Conservation (phyloP, 768 basidiomycete species). For the Macrolepiota fuliginosa region DNA sequence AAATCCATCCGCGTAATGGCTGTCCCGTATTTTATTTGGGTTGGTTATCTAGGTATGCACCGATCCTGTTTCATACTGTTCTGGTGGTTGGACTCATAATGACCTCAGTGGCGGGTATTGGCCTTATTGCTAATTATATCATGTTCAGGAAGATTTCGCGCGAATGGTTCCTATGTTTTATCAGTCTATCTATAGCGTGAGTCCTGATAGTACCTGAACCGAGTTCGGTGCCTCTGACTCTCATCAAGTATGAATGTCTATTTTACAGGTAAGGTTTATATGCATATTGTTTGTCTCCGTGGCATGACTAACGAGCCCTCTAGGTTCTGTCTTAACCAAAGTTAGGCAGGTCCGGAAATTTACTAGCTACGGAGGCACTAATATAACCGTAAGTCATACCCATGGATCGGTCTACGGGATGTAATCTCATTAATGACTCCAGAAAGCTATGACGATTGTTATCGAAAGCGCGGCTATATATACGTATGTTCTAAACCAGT, state of each 20-base stretch:
- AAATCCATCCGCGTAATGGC: not conserved
- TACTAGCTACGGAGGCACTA: not conserved
- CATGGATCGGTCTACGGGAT: not conserved
- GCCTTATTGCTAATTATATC: not conserved
- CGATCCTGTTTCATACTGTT: too few relatives aligned
- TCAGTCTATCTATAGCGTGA: not conserved
- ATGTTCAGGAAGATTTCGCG: not conserved
- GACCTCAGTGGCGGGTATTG: not conserved
- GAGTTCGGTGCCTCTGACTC: not conserved
- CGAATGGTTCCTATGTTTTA: not conserved
- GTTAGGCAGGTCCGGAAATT: not conserved
- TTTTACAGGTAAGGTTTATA: not conserved
- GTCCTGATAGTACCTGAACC: not conserved
- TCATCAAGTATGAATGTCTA: conserved; percentile 1
- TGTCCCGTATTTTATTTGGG: not conserved
- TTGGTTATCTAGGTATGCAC: not conserved
- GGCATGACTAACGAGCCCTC: not conserved
- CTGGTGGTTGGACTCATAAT: too few relatives aligned
- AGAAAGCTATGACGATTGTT: conserved; percentile 9
- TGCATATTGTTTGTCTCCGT: not conserved
- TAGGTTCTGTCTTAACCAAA: not conserved
- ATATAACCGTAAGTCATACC: not conserved
- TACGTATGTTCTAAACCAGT: conserved; percentile 7
- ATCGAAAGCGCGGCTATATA: conserved; percentile 17
- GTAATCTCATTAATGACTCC: not conserved